These are phyloP conservation scores for Saccharomycopsis javanensis DNA, from an alignment of 805 yeast species.

Conservation along the genomic window DNA sequence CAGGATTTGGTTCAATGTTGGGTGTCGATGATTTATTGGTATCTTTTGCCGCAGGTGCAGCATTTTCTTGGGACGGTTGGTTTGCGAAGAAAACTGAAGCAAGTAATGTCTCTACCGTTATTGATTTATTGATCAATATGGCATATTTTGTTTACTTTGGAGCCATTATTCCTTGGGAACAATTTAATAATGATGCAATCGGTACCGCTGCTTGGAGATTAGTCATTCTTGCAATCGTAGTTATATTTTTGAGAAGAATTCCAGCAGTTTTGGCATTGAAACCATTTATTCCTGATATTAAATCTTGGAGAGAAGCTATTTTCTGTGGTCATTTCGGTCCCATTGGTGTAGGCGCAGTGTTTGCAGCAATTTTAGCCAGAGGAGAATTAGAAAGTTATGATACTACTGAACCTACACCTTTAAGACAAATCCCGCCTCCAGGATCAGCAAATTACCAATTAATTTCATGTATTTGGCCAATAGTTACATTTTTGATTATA, in stretches of 20 bases:
- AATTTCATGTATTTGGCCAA: constrained; percentile 69
- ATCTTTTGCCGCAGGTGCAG: constrained; percentile 87
- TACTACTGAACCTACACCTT: constrained; percentile 47
- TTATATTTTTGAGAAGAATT: constrained; percentile 66
- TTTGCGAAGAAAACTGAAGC: constrained; percentile 76
- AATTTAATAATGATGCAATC: constrained; percentile 49
- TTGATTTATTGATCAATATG: constrained; percentile 72
- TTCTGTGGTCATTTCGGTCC: constrained; percentile 97
- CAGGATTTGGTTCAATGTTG: constrained; percentile 79
- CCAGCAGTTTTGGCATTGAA: constrained; percentile 72
- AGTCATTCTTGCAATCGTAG: constrained; percentile 60
- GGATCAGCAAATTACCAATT: constrained; percentile 47
- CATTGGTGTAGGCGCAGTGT: constrained; percentile 89
- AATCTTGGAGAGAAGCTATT: constrained; percentile 87
- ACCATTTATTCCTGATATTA: constrained; percentile 77
- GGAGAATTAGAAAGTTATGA: constrained; percentile 51
- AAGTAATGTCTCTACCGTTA: constrained; percentile 81
- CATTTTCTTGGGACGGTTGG: constrained; percentile 92
- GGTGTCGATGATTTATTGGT: constrained; percentile 87
- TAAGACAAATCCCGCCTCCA: constrained; percentile 36
- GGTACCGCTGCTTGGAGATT: constrained; percentile 77
- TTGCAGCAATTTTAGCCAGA: constrained; percentile 73
- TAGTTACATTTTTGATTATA: constrained; percentile 68
- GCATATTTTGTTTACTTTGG: constrained; percentile 87
- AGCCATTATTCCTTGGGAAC: constrained; percentile 81